Evolutionary conservation across 163 green algal species (phyloP), one percentile per base, ranked within the genome.

Genomic region (Volvox carteri): DNA sequence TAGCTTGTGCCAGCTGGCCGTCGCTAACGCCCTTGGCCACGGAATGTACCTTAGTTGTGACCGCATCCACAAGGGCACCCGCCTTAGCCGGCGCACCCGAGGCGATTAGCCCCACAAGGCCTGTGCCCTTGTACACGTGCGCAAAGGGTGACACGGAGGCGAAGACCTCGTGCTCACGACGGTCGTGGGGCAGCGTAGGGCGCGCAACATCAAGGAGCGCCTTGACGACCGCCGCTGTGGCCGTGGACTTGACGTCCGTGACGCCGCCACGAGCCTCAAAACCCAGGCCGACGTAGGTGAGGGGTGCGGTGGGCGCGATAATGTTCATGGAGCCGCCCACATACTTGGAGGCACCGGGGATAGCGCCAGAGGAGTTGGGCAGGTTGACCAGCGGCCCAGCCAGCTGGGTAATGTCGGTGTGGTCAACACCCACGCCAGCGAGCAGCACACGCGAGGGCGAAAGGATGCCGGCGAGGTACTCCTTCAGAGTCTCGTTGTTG

Each of bases 241-340:
- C 93, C 4, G 88, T 85, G 12, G 83, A 73, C 91, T 95, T 95
- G 74, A 85, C 6, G 78, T 94, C 90, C n/a, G 58, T 60, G 48
- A 94, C 88, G 1, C 93, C 93, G 18, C 93, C 93, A 75, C 91
- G 92, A 74, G 92, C 91, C 92, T 98, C 95, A 80, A 99, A 98
- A 8, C 92, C 97, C 54, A 99, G 91, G 41, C 95, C 93, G 76
- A 91, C 90, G 78, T 97, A 95, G 35, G 91, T 95, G 18, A 95
- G 83, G 2, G 91, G 78, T 5, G 79, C 84, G 33, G 90, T 52
- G 54, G 81, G 78, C 4, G 84, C 42, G 25, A 95, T 86, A 39
- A 95, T 90, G 86, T 93, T 95, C 88, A 93, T 50, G 39, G 98
- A 95, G 67, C 97, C 97, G 74, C 97, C 97, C 30, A 97, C 90